Conservation (phyloP, 768 basidiomycete genomes). For the Rhodocollybia butyracea region DNA sequence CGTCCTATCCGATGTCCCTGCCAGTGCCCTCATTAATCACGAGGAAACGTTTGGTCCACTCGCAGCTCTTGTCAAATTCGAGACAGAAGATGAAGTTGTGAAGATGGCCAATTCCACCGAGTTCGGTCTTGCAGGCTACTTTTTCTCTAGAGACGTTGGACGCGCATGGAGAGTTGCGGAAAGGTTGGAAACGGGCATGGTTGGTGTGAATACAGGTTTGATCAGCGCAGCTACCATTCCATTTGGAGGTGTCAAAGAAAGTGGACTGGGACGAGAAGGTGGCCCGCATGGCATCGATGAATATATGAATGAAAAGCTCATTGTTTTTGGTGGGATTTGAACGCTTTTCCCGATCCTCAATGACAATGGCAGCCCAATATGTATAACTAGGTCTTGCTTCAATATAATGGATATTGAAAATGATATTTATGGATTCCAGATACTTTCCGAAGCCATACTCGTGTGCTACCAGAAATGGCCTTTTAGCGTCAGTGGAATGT, state of each 20-base stretch:
- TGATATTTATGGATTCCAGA: no score
- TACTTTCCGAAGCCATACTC: no score
- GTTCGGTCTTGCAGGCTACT: constrained; percentile 91
- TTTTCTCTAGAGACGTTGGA: constrained; percentile 83
- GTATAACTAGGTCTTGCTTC: no score
- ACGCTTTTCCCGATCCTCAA: no score
- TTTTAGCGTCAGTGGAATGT: no score
- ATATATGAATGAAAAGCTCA: constrained; percentile 79
- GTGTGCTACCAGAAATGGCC: no score
- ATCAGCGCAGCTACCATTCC: constrained; percentile 80
- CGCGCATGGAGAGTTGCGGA: constrained; percentile 94
- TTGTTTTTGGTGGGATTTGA: constrained; percentile 70
- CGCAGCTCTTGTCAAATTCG: constrained; percentile 84
- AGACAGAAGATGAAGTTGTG: constrained; percentile 92
- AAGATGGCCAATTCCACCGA: constrained; percentile 79
- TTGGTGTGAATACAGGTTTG: constrained; percentile 77
- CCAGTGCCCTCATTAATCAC: constrained; percentile 55
- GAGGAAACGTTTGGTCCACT: constrained; percentile 98
- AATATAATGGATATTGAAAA: no score
- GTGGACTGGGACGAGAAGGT: constrained; percentile 84
- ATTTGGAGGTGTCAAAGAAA: constrained; percentile 91
- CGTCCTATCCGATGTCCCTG: constrained; percentile 80
- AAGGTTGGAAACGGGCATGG: constrained; percentile 90
- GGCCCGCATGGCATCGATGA: constrained; percentile 83
- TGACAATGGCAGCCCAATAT: no score